phyloP scores from a whole-genome alignment of 2,329 filamentous ascomycete genomes.

The Calonectria montana region DNA sequence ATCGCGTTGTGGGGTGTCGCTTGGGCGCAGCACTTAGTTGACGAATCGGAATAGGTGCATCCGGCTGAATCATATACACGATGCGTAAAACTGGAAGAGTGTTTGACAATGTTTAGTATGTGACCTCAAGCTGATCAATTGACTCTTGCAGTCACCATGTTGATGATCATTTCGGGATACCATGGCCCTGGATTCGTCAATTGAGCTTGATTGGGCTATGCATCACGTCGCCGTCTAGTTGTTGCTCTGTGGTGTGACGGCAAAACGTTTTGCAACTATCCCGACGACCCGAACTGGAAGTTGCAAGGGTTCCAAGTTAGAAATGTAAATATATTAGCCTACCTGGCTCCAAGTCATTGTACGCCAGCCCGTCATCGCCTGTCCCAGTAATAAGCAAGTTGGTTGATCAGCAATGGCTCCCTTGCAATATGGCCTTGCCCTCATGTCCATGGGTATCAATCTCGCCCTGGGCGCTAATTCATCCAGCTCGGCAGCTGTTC shows the following conservation, averaged over 20 bases:
- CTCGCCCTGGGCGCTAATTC: not conserved
- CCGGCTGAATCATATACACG: not conserved
- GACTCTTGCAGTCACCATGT: not conserved
- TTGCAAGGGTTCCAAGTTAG: not conserved
- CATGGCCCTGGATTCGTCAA: not conserved
- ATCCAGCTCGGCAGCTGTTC: not conserved
- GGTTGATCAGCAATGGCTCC: not conserved
- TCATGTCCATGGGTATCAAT: not conserved
- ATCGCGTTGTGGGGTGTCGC: not conserved
- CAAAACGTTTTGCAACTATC: not conserved
- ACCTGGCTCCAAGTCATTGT: not conserved
- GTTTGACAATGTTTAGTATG: not conserved
- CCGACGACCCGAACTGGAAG: not conserved
- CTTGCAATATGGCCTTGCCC: not conserved
- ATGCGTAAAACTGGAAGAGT: not conserved
- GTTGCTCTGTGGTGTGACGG: not conserved
- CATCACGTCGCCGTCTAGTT: not conserved
- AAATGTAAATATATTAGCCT: not conserved
- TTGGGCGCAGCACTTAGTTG: not conserved
- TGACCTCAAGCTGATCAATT: not conserved
- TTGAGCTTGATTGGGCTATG: not conserved
- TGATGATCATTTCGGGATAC: not conserved
- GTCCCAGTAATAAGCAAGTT: too few species aligned
- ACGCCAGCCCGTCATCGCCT: not conserved
- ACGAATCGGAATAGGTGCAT: not conserved